Conservation (phyloP, 164 flowering plant species). For the Macadamia integrifolia region DNA sequence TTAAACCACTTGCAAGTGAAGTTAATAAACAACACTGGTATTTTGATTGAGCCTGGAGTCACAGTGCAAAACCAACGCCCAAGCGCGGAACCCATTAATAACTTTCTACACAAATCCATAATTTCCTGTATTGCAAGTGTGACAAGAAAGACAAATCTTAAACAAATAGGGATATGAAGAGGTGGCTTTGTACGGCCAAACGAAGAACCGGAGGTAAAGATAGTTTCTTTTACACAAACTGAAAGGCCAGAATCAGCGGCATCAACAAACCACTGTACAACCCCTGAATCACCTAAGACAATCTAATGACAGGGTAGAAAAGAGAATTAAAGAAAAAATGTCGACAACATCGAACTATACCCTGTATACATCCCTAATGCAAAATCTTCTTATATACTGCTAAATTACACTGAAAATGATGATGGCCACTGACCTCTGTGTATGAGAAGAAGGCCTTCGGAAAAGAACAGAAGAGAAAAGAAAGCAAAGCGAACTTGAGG, state of each 20-base stretch:
- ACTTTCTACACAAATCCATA: too few relatives aligned
- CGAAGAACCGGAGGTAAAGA: too few relatives aligned
- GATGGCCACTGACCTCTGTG: constrained; percentile 3
- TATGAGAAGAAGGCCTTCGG: constrained; percentile 4
- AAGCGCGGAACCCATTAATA: too few relatives aligned
- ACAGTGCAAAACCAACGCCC: too few relatives aligned
- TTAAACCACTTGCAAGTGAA: too few relatives aligned
- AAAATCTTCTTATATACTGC: constrained; percentile 21
- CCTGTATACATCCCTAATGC: constrained; percentile 30
- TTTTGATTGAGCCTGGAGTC: too few relatives aligned
- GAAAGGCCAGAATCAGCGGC: not conserved
- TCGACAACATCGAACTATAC: constrained; percentile 23
- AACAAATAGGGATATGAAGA: too few relatives aligned
- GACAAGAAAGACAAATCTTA: too few relatives aligned
- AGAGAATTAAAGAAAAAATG: not conserved
- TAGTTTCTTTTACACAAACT: not conserved
- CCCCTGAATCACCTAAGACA: not conserved
- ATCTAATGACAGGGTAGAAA: not conserved
- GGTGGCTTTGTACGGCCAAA: too few relatives aligned
- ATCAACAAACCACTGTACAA: not conserved
- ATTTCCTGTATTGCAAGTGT: too few relatives aligned
- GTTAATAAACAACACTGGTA: too few relatives aligned
- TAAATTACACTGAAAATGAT: constrained; percentile 14
- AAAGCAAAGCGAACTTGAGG: not conserved
- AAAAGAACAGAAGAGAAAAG: not conserved